Conservation (phyloP, 768 basidiomycete genomes). For the Tulasnella sp. region DNA sequence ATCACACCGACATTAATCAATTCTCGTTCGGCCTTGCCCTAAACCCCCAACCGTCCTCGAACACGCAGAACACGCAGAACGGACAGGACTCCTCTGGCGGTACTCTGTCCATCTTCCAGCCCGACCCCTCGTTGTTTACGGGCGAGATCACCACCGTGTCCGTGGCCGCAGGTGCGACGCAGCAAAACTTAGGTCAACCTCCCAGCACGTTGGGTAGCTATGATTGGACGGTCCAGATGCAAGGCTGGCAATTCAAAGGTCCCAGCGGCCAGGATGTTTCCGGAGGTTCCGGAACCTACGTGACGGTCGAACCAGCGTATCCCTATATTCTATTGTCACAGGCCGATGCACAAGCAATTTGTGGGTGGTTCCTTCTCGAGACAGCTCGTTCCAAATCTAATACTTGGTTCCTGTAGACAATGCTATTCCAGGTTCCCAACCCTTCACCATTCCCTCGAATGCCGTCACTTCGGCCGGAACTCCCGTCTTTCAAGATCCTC, state of each 20-base stretch:
- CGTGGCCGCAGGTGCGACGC: neutral
- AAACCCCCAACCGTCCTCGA: neutral
- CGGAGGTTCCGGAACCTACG: constrained; percentile 2
- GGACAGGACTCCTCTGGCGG: constrained; percentile 10
- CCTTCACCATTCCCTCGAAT: neutral
- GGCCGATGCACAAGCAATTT: constrained; percentile 4
- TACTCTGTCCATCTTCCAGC: neutral
- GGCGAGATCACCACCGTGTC: neutral
- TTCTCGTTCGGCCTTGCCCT: constrained; percentile 2
- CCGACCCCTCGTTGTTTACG: constrained; percentile 2
- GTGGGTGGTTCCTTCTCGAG: neutral
- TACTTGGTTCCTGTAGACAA: neutral
- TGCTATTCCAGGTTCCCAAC: neutral
- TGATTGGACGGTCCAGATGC: constrained; percentile 13
- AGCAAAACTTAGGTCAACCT: neutral
- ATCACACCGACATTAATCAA: neutral
- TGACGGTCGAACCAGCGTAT: constrained; percentile 11
- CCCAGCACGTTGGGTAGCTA: neutral
- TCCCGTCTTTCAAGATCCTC: neutral
- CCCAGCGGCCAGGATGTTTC: neutral
- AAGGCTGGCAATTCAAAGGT: constrained; percentile 8
- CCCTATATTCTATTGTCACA: constrained; percentile 9
- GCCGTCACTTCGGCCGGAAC: neutral
- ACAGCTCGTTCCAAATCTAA: neutral
- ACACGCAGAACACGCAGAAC: neutral